Evolutionary conservation across 768 basidiomycete species (phyloP).

Genomic region (Clavaria fumosa): DNA sequence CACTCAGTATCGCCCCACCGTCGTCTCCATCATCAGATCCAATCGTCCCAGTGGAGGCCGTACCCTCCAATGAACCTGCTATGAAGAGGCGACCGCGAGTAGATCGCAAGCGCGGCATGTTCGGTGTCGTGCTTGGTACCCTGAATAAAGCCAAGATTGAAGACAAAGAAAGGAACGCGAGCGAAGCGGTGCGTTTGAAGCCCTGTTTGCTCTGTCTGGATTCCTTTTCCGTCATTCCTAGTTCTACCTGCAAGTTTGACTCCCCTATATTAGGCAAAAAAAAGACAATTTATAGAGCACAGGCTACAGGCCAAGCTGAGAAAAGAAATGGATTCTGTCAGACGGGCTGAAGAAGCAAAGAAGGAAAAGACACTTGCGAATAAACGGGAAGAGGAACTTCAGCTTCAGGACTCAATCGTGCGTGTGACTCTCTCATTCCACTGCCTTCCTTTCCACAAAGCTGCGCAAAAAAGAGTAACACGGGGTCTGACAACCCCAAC

Average conservation of each 20-base stretch:
- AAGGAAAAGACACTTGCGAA: constrained; percentile 65
- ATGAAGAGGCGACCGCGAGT: constrained; percentile 60
- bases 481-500: background rate
- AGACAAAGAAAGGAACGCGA: constrained; percentile 72
- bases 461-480: too few relatives aligned
- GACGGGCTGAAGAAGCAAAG: constrained; percentile 74
- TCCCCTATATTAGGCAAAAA: constrained; percentile 47
- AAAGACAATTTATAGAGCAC: constrained; percentile 69
- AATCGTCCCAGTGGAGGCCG: too few relatives aligned
- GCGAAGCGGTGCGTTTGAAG: constrained; percentile 55
- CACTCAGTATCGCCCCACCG: too few relatives aligned
- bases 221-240: constrained; percentile 1
- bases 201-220: too few relatives aligned
- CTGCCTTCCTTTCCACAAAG: constrained; percentile 1
- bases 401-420: constrained; percentile 69
- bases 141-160: constrained; percentile 80
- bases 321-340: constrained; percentile 77
- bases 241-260: constrained; percentile 1
- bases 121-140: constrained; percentile 70
- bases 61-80: too few relatives aligned
- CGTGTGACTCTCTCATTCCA: constrained; percentile 16
- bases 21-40: too few relatives aligned
- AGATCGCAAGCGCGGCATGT: constrained; percentile 78
- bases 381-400: constrained; percentile 69
- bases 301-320: constrained; percentile 73